These are phyloP conservation scores for Thielaviopsis musarum DNA, from an alignment of 2,329 filamentous ascomycete genomes.

Conservation along the genomic window DNA sequence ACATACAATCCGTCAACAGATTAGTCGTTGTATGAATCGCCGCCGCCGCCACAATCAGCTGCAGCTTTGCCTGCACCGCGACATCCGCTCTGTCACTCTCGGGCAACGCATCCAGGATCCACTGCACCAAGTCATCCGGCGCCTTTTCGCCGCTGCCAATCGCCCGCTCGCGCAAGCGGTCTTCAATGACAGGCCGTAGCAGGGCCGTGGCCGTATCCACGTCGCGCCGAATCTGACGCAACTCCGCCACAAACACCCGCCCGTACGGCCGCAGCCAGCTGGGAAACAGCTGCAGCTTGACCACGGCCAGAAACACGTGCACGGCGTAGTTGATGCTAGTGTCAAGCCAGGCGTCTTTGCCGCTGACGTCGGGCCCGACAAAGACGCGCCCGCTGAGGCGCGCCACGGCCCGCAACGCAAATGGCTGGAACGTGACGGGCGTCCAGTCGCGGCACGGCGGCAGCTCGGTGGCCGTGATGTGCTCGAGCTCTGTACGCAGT, in stretches of 20 bases:
- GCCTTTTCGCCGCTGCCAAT: constrained; percentile 20
- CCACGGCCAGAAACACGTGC: constrained; percentile 29
- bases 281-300: constrained; percentile 35
- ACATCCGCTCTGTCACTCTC: constrained; percentile 23
- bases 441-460: constrained; percentile 39
- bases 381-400: constrained; percentile 37
- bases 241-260: constrained; percentile 29
- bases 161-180: constrained; percentile 27
- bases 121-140: constrained; percentile 27
- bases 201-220: constrained; percentile 26
- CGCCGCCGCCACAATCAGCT: constrained; percentile 27
- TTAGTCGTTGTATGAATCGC: constrained; percentile 30
- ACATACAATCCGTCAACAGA: constrained; percentile 30
- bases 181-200: constrained; percentile 28
- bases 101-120: constrained; percentile 26
- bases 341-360: constrained; percentile 36
- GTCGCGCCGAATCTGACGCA: constrained; percentile 28
- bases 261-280: constrained; percentile 30
- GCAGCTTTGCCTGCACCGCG: constrained; percentile 24
- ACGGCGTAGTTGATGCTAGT: constrained; percentile 33
- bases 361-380: constrained; percentile 32
- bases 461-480: constrained; percentile 29
- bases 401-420: constrained; percentile 33
- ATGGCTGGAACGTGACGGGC: constrained; percentile 33
- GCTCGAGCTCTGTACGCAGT: constrained; percentile 30